phyloP scores from a whole-genome alignment of 176 grass and related monocot species.

The Triticum turgidum region DNA sequence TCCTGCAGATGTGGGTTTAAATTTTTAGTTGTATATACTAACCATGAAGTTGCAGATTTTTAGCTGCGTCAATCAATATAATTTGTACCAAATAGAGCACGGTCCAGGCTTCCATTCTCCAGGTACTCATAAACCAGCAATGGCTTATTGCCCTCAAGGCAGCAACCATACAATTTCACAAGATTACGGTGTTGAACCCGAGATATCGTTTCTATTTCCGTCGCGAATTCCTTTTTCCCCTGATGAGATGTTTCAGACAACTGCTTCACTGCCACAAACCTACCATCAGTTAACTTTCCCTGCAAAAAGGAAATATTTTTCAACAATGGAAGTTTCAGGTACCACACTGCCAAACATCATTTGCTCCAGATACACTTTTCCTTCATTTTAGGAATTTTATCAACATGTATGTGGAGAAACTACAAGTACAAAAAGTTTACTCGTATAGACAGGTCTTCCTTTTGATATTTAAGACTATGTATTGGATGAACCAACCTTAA shows the following conservation, averaged over 20 bases:
- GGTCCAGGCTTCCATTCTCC: constrained; percentile 83
- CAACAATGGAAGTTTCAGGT: neutral
- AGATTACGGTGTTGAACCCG: constrained; percentile 74
- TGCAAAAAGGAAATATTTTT: constrained; percentile 26
- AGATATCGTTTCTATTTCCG: constrained; percentile 87
- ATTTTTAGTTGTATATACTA: neutral
- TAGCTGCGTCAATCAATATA: neutral
- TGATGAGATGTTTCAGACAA: constrained; percentile 69
- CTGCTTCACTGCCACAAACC: constrained; percentile 78
- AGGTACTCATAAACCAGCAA: constrained; percentile 81
- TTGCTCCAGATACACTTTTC: neutral
- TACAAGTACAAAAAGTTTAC: neutral
- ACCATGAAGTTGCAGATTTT: neutral
- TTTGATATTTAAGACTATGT: neutral
- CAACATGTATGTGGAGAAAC: neutral
- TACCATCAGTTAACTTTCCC: constrained; percentile 78
- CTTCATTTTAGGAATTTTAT: neutral
- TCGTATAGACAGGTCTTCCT: neutral
- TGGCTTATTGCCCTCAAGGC: constrained; percentile 59
- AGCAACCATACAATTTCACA: constrained; percentile 71
- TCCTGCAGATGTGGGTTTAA: constrained; percentile 37
- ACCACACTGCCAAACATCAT: neutral
- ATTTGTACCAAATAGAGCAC: constrained; percentile 60
- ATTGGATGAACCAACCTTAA: constrained; percentile 52
- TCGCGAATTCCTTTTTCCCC: constrained; percentile 70